phyloP scores from a whole-genome alignment of 306 rosid genomes.

The Corylus avellana region DNA sequence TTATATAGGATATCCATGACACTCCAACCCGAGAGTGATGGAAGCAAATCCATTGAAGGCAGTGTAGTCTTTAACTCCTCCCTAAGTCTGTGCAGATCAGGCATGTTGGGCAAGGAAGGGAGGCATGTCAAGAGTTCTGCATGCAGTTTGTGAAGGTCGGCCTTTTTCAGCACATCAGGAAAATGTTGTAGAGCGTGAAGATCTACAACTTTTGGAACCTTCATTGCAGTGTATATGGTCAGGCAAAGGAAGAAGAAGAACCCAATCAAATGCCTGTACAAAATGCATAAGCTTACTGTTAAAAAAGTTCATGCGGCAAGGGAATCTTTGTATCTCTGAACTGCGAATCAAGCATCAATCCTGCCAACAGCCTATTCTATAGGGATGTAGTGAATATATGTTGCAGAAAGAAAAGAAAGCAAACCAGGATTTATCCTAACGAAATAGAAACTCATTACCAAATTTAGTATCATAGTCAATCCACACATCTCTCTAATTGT shows the following conservation, averaged over 20 bases:
- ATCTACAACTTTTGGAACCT: slow-evolving; percentile 80
- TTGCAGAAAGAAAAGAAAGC: background rate
- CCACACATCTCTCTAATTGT: background rate
- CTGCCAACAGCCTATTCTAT: background rate
- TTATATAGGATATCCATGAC: slow-evolving; percentile 75
- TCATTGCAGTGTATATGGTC: slow-evolving; percentile 85
- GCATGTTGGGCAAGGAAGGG: slow-evolving; percentile 69
- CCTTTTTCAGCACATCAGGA: slow-evolving; percentile 66
- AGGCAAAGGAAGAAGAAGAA: slow-evolving; percentile 87
- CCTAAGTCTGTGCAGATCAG: slow-evolving; percentile 62
- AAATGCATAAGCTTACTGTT: background rate
- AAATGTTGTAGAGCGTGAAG: slow-evolving; percentile 66
- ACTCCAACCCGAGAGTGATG: slow-evolving; percentile 77
- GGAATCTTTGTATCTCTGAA: background rate
- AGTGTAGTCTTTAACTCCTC: slow-evolving; percentile 55
- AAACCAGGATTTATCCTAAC: background rate
- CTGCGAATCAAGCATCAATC: background rate
- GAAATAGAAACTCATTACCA: background rate
- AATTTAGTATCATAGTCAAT: background rate
- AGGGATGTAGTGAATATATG: background rate
- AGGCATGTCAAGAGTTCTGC: slow-evolving; percentile 71
- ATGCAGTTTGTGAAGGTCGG: slow-evolving; percentile 76
- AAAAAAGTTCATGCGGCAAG: background rate
- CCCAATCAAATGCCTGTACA: slow-evolving; percentile 92
- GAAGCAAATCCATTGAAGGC: slow-evolving; percentile 53